Evolutionary conservation across 2,329 filamentous ascomycete genomes (phyloP).

Genomic region (Colletotrichum sansevieriae): DNA sequence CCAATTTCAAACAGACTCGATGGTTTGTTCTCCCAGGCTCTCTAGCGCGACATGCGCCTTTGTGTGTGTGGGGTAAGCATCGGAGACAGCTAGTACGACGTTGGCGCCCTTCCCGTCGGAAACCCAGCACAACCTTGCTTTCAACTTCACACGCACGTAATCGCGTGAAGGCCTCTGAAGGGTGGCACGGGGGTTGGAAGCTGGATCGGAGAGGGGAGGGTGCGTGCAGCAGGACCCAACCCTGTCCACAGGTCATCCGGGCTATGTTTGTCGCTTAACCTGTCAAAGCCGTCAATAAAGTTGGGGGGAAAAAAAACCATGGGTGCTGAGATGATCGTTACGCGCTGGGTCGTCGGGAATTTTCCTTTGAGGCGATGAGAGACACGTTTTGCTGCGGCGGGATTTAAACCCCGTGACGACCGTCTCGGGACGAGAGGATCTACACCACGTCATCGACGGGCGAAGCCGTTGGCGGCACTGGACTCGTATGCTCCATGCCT

Average conservation of each 20-base stretch:
- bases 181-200: background rate
- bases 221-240: conserved; percentile 18
- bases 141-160: conserved; percentile 28
- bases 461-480: background rate
- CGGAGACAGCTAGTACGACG: background rate
- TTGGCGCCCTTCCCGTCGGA: conserved; percentile 8
- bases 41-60: conserved; percentile 2
- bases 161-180: background rate
- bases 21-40: background rate
- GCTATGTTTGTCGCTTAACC: background rate
- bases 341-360: background rate
- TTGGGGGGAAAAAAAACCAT: background rate
- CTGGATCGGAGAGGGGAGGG: background rate
- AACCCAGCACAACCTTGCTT: conserved; percentile 7
- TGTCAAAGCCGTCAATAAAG: background rate
- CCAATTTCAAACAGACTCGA: too few species aligned
- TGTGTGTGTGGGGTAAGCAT: background rate
- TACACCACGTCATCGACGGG: conserved; percentile 20
- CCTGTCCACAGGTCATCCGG: conserved; percentile 27
- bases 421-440: background rate
- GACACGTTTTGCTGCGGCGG: background rate
- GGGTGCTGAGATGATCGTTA: background rate
- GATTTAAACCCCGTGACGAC: conserved; percentile 14
- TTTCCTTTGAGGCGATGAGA: background rate
- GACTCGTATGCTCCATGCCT: background rate